Evolutionary conservation across 345 rosid species (phyloP), one percentile per base, ranked within the genome.

Genomic region (Adansonia digitata): DNA sequence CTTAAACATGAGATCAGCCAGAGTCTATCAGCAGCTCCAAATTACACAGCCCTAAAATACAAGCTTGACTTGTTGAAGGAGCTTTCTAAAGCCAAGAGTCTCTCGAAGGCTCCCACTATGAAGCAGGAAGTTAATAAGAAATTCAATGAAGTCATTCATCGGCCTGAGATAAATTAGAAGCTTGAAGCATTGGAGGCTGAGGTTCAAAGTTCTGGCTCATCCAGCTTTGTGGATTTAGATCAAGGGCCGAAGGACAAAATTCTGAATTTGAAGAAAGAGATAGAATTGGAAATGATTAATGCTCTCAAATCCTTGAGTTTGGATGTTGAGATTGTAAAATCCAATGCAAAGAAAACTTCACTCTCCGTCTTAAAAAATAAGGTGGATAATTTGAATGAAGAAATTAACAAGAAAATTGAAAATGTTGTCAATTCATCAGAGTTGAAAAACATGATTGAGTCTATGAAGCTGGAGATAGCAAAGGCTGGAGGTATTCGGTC

Each of bases 21-120:
- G 74, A 78, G 87, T 68, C 76, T 92, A 55, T 51, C 84, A 46
- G 79, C 79, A 0, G 93, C 97, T 4, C 89, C 97, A 66, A 91
- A 92, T 74, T 88, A 83, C 73, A 74, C 79, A 31, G 88, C 75
- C 82, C 83, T 94, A 74, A 86, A 84, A 77, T 80, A 85, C 70
- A 94, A 92, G 88, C 79, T 88, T 69, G 86, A 86, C 82, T 87
- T 85, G 95, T 84, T 92, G 81, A 83, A 82, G 78, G 95, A 90
- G 82, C 76, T 92, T 60, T 76, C 90, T 52, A 82, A 79, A 83
- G 88, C 89, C 80, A 84, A 91, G 86, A 79, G 76, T 76, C 48
- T 79, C 77, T 72, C 81, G 35, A 79, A 85, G 73, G 81, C 75
- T 66, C 66, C 73, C 71, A 46, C 43, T 48, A 72, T 84, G 76